These are phyloP conservation scores for Fusarium lyarnte DNA, from an alignment of 2,329 filamentous ascomycete species.

Conservation along the genomic window DNA sequence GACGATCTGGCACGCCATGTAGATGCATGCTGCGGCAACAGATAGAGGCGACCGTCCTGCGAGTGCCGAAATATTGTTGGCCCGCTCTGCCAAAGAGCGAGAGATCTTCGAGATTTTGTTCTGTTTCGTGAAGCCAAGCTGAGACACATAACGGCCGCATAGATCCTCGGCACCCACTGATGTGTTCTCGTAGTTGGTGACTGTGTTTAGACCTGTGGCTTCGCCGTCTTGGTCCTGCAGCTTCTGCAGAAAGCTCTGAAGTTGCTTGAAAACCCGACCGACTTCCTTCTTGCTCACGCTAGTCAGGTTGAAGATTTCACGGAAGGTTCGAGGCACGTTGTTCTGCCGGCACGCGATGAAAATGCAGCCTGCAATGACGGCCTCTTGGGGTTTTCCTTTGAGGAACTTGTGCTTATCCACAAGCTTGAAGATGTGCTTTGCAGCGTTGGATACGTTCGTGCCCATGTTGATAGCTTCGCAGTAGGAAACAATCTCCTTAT, in stretches of 20 bases:
- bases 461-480: slow-evolving; percentile 87
- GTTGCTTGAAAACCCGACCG: slow-evolving; percentile 90
- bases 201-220: slow-evolving; percentile 60
- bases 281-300: slow-evolving; percentile 98
- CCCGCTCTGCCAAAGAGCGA: slow-evolving; percentile 79
- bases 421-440: slow-evolving; percentile 95
- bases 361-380: slow-evolving; percentile 94
- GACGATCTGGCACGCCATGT: slow-evolving; percentile 91
- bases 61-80: slow-evolving; percentile 80
- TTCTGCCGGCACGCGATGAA: slow-evolving; percentile 97
- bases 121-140: slow-evolving; percentile 76
- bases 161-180: slow-evolving; percentile 86
- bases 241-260: slow-evolving; percentile 87
- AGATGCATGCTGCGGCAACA: slow-evolving; percentile 94
- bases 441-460: slow-evolving; percentile 83
- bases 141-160: slow-evolving; percentile 88
- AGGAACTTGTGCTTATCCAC: slow-evolving; percentile 92
- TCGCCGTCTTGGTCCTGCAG: slow-evolving; percentile 68
- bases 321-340: slow-evolving; percentile 86
- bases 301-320: slow-evolving; percentile 92
- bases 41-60: slow-evolving; percentile 94
- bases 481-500: slow-evolving; percentile 85
- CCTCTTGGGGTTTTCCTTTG: slow-evolving; percentile 94
- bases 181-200: slow-evolving; percentile 77
- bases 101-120: slow-evolving; percentile 83